Conservation (phyloP, 2,329 filamentous ascomycete species). For the Colletotrichum aenigma region DNA sequence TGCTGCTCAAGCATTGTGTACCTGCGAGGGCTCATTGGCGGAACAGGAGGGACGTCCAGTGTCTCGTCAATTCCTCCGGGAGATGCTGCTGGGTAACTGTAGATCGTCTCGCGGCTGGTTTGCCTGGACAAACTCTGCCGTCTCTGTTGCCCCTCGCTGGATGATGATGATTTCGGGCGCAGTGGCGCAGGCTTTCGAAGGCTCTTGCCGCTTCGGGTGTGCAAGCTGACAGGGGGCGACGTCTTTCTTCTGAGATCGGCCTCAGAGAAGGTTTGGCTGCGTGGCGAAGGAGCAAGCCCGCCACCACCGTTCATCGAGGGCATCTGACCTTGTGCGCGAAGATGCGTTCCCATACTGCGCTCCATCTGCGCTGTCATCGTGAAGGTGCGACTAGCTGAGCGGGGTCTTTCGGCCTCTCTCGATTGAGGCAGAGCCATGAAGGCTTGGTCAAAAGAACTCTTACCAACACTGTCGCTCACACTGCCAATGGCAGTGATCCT, state of each 20-base stretch:
- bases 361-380: slow-evolving; percentile 34
- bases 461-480: slow-evolving; percentile 26
- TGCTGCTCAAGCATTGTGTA: background rate
- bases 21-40: slow-evolving; percentile 26
- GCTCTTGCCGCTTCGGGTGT: slow-evolving; percentile 39
- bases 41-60: slow-evolving; percentile 23
- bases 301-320: background rate
- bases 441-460: slow-evolving; percentile 31
- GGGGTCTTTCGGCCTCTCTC: background rate
- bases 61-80: slow-evolving; percentile 12
- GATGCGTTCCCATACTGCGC: slow-evolving; percentile 24
- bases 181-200: slow-evolving; percentile 34
- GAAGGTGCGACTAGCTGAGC: slow-evolving; percentile 28
- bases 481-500: slow-evolving; percentile 24
- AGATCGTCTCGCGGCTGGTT: slow-evolving; percentile 24
- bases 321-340: background rate
- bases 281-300: background rate
- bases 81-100: slow-evolving; percentile 24
- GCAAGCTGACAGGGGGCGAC: slow-evolving; percentile 47
- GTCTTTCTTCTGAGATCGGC: slow-evolving; percentile 33
- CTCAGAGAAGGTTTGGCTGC: slow-evolving; percentile 28
- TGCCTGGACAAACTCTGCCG: slow-evolving; percentile 20
- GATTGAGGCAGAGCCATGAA: slow-evolving; percentile 18
- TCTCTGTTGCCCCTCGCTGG: slow-evolving; percentile 17
- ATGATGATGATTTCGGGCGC: slow-evolving; percentile 39